Base-by-base conservation (phyloP, 2,329 filamentous ascomycete species). In the Cucurbitaria berberidis region DNA sequence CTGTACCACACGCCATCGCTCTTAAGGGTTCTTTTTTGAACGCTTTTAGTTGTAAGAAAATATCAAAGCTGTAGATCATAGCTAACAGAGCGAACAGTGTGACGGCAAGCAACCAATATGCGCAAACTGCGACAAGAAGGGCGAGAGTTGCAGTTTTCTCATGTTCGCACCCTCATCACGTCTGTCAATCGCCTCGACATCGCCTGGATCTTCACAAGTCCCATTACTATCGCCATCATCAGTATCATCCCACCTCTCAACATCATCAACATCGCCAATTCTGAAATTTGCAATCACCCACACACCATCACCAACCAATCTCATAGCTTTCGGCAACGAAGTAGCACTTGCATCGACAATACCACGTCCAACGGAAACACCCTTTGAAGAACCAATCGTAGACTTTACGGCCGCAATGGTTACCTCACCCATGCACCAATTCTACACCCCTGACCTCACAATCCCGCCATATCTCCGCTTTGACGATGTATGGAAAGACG, bases 21-120 rank as follows among this genome's bases (percentile, higher is more conserved):
- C 26, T 10, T 15, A 39, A 21, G 3, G 16, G 13, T 34, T 3
- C 4, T n/a, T 3, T n/a, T 34, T n/a, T 13, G 30, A 8, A 34
- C 13, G 13, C 13, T 34, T 34, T 34, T n/a, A 15, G 13, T 34
- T 34, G n/a, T 5, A n/a, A 4, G 13, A n/a, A n/a, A 34, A n/a
- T 5, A 5, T 34, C 15, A 8, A 11, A 6, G 8, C n/a, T 40
- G 15, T 26, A 7, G 7, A 21, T 30, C 11, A 43, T 47, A 15
- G 39, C 67, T 71, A 45, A 72, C 49, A 15, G 19, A 6, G 29
- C 15, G 3, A 19, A 36, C 27, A 75, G 72, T 75, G 72, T 55
- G 72, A 75, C 36, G 60, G 59, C 16, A 66, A 60, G 29, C 65
- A 74, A 32, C 70, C 72, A 26, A 62, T 53, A 32, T 75, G 72